These are phyloP conservation scores for Mychonastes homosphaera DNA, from an alignment of 139 green algal species.

Conservation along the genomic window DNA sequence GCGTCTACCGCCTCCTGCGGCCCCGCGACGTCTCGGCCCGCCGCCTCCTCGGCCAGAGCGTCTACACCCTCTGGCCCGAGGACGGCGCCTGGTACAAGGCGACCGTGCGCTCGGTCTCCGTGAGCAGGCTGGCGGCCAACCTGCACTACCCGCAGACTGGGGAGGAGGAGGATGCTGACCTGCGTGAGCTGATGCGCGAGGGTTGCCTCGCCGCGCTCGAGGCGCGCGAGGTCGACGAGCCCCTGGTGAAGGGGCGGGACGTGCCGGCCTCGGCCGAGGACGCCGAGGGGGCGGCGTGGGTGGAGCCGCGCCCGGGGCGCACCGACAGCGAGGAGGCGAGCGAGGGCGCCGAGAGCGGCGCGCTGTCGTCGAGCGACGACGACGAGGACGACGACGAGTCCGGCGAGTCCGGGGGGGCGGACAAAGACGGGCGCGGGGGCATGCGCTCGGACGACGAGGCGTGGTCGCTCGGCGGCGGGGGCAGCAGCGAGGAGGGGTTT, in stretches of 20 bases:
- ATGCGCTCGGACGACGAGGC: too few relatives aligned
- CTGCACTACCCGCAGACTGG: slow-evolving; percentile 37
- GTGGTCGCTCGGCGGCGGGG: too few relatives aligned
- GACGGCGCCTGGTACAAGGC: slow-evolving; percentile 34
- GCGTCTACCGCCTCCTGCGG: slow-evolving; percentile 31
- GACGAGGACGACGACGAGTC: not conserved
- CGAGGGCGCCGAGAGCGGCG: not conserved
- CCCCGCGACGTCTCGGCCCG: slow-evolving; percentile 19
- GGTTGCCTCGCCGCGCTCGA: slow-evolving; percentile 38
- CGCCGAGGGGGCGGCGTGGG: not conserved
- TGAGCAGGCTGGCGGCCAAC: slow-evolving; percentile 5
- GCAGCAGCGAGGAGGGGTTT: too few relatives aligned
- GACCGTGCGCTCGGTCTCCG: slow-evolving; percentile 21
- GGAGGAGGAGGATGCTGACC: slow-evolving; percentile 38
- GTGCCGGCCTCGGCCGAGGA: not conserved
- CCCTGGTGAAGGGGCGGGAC: slow-evolving; percentile 2
- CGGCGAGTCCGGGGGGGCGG: not conserved
- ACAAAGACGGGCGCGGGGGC: too few relatives aligned
- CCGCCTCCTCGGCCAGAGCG: slow-evolving; percentile 1
- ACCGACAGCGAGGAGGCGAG: not conserved
- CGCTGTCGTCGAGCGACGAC: not conserved
- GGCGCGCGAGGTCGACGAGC: slow-evolving; percentile 15
- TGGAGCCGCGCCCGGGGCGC: not conserved
- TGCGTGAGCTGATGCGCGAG: slow-evolving; percentile 29
- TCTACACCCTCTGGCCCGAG: slow-evolving; percentile 34